Percentiles rank a stretch among this genome's conserved stretches.
These are phyloP conservation scores for Globisporangium paddicum DNA, from an alignment of 352 stramenopile species.

Conservation along the genomic window DNA sequence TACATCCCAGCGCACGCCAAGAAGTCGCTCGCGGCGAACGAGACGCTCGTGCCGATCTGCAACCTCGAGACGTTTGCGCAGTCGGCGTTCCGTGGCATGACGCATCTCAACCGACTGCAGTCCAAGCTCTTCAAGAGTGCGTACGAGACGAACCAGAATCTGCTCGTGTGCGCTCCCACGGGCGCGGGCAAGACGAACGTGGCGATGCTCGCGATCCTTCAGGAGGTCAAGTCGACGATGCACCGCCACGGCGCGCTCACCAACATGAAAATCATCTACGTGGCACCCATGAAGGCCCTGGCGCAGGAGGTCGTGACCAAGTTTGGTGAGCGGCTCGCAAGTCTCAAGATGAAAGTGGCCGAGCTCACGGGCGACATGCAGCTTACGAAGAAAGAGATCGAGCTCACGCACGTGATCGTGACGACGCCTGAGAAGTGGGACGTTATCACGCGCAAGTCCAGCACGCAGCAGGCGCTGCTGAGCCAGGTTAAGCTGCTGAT, in stretches of 20 bases:
- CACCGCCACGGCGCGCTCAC: constrained; percentile 39
- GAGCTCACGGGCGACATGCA: constrained; percentile 99
- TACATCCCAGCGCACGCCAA: constrained; percentile 70
- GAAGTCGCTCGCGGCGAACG: constrained; percentile 46
- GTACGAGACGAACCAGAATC: constrained; percentile 96
- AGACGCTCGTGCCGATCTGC: constrained; percentile 60
- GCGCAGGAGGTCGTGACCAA: constrained; percentile 99
- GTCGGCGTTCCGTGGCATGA: constrained; percentile 73
- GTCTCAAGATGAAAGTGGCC: constrained; percentile 69
- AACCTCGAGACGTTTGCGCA: constrained; percentile 70
- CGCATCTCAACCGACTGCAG: constrained; percentile 96
- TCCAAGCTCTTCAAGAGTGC: constrained; percentile 95
- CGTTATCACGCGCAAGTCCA: constrained; percentile 97
- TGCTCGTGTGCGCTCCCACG: constrained; percentile 92
- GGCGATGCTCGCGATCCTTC: constrained; percentile 96
- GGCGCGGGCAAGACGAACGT: constrained; percentile 99
- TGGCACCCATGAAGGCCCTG: constrained; percentile 97
- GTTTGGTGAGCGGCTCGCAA: constrained; percentile 88
- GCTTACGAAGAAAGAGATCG: constrained; percentile 95
- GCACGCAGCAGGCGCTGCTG: constrained; percentile 87
- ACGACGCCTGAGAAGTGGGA: constrained; percentile 99
- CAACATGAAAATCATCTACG: constrained; percentile 95
- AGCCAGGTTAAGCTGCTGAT: constrained; percentile 96
- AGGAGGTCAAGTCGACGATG: constrained; percentile 84
- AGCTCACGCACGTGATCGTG: constrained; percentile 95